Percentiles rank a stretch among this genome's conserved stretches.
Conservation (phyloP, 139 green algal genomes). For the Picochlorum sp. region DNA sequence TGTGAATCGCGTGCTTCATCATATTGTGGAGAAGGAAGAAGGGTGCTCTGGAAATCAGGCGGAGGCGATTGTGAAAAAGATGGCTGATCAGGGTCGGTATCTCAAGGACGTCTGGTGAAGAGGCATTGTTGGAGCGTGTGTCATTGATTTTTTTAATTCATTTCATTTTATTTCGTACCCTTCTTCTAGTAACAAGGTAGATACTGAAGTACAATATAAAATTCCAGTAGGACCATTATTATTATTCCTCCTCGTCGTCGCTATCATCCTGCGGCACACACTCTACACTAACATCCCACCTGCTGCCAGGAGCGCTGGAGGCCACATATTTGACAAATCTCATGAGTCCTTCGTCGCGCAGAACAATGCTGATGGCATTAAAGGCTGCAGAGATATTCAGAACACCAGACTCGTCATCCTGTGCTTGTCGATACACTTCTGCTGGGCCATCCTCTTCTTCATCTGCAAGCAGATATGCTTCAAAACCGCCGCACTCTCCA, state of each 20-base stretch:
- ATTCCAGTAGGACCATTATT: not conserved
- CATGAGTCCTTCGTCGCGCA: slow-evolving; percentile 71
- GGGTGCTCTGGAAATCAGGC: slow-evolving; percentile 42
- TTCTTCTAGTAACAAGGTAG: not conserved
- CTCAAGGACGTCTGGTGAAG: slow-evolving; percentile 85
- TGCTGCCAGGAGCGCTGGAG: slow-evolving; percentile 21
- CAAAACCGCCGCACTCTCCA: slow-evolving; percentile 73
- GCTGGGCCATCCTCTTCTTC: slow-evolving; percentile 44
- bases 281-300: slow-evolving; percentile 35
- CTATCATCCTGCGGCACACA: slow-evolving; percentile 21
- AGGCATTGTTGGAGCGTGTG: not conserved
- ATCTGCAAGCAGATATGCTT: slow-evolving; percentile 75
- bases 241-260: slow-evolving; percentile 13
- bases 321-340: slow-evolving; percentile 75
- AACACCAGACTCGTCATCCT: slow-evolving; percentile 62
- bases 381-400: slow-evolving; percentile 62
- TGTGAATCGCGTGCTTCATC: slow-evolving; percentile 71
- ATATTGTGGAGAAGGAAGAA: slow-evolving; percentile 16
- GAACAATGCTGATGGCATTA: slow-evolving; percentile 78
- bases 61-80: slow-evolving; percentile 63
- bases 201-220: not conserved
- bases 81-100: slow-evolving; percentile 67
- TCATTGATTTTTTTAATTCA: not conserved
- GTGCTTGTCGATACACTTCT: slow-evolving; percentile 47
- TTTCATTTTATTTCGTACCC: not conserved